phyloP scores from a whole-genome alignment of 2,329 filamentous ascomycete species.

The Sporothrix mexicana region DNA sequence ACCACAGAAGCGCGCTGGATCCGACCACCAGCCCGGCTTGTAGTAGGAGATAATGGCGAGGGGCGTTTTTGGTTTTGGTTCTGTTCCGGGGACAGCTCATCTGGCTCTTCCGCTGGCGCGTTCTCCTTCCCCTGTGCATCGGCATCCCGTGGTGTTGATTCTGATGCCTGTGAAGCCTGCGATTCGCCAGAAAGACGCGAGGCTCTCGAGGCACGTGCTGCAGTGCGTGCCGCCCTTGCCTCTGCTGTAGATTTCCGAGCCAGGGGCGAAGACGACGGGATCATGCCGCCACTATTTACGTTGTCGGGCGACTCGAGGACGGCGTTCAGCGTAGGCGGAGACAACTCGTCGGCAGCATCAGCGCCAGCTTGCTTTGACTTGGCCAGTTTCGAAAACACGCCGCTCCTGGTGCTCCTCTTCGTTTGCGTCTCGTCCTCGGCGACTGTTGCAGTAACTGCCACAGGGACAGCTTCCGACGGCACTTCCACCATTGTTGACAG shows the following conservation, averaged over 20 bases:
- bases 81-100: slow-evolving; percentile 38
- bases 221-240: background rate
- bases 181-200: slow-evolving; percentile 10
- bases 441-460: background rate
- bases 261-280: slow-evolving; percentile 36
- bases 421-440: background rate
- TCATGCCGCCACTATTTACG: background rate
- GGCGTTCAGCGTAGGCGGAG: slow-evolving; percentile 37
- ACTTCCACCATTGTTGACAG: slow-evolving; percentile 23
- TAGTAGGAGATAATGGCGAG: background rate
- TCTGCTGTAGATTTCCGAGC: slow-evolving; percentile 34
- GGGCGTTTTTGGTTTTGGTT: background rate
- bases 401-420: background rate
- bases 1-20: slow-evolving; percentile 27
- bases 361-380: slow-evolving; percentile 30
- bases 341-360: slow-evolving; percentile 43
- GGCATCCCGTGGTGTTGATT: slow-evolving; percentile 5
- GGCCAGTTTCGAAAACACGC: slow-evolving; percentile 28
- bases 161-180: background rate
- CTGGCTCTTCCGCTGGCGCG: slow-evolving; percentile 28
- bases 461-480: background rate
- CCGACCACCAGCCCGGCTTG: background rate
- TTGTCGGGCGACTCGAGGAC: background rate
- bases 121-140: background rate
- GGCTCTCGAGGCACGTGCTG: background rate